phyloP scores from a whole-genome alignment of 2,329 filamentous ascomycete genomes.

The Talaromyces sp. region DNA sequence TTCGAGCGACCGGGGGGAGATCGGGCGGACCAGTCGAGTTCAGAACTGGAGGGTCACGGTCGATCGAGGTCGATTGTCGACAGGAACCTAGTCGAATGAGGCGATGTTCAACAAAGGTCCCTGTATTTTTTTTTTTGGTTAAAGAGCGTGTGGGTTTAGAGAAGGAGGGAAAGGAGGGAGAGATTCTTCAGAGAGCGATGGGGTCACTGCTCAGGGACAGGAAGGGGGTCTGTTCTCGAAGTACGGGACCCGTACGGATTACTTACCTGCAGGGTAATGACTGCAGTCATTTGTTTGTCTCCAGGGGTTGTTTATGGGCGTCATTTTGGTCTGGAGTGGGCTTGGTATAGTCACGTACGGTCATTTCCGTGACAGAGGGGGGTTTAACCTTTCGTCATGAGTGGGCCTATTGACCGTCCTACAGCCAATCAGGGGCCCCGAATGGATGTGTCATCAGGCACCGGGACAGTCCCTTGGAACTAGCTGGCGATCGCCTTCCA shows the following conservation, averaged over 20 bases:
- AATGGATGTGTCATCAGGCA: constrained; percentile 23
- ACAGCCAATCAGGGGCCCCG: constrained; percentile 4
- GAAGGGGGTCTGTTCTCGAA: constrained; percentile 17
- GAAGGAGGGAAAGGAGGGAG: constrained; percentile 7
- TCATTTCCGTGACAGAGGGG: background rate
- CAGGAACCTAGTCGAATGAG: constrained; percentile 1
- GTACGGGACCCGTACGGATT: background rate
- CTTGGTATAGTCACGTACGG: background rate
- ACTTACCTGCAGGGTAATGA: background rate
- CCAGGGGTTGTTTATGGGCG: background rate
- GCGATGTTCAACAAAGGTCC: constrained; percentile 2
- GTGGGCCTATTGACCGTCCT: background rate
- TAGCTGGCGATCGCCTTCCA: constrained; percentile 17
- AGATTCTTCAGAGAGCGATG: constrained; percentile 15
- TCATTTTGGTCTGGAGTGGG: background rate
- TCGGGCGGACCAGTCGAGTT: constrained; percentile 1
- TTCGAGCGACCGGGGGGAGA: background rate
- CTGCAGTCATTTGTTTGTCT: background rate
- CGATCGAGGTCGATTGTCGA: constrained; percentile 3
- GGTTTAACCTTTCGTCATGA: background rate
- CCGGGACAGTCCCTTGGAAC: constrained; percentile 6
- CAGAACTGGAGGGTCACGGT: background rate
- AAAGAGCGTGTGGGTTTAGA: constrained; percentile 19
- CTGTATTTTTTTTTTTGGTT: background rate
- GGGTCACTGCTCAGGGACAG: constrained; percentile 17